phyloP scores from a whole-genome alignment of 2,329 filamentous ascomycete species.

The Penicillium sp. region DNA sequence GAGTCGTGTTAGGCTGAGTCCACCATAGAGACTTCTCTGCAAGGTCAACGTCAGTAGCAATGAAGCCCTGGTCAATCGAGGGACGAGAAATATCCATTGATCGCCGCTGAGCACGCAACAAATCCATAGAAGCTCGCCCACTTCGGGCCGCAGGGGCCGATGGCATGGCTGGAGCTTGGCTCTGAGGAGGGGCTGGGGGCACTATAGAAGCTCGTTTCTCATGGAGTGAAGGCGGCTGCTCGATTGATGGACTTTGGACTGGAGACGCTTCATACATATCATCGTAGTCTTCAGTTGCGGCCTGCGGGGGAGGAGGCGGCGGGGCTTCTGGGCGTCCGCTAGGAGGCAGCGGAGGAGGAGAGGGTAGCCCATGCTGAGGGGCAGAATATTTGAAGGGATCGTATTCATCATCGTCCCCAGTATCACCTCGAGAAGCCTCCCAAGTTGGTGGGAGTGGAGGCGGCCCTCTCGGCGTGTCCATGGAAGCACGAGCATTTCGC shows the following conservation, averaged over 20 bases:
- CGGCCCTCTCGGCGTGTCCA: constrained; percentile 37
- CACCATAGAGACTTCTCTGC: constrained; percentile 79
- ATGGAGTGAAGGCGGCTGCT: constrained; percentile 34
- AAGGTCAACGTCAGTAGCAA: constrained; percentile 85
- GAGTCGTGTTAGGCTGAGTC: constrained; percentile 75
- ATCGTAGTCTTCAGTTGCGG: constrained; percentile 43
- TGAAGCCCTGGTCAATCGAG: constrained; percentile 76
- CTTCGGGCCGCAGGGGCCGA: constrained; percentile 49
- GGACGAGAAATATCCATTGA: constrained; percentile 78
- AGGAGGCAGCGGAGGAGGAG: constrained; percentile 19
- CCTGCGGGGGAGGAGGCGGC: constrained; percentile 31
- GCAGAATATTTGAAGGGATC: constrained; percentile 56
- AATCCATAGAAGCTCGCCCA: constrained; percentile 65
- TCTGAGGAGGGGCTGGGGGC: constrained; percentile 50
- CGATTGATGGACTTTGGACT: constrained; percentile 36
- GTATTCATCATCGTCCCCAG: constrained; percentile 55
- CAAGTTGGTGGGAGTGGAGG: constrained; percentile 49
- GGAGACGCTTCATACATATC: constrained; percentile 52
- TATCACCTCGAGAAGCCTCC: constrained; percentile 37
- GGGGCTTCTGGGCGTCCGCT: constrained; percentile 29
- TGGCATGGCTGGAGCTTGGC: constrained; percentile 38
- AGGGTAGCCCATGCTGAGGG: constrained; percentile 36
- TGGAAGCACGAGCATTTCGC: constrained; percentile 42
- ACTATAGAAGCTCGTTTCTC: constrained; percentile 48
- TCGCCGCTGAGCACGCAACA: constrained; percentile 58